Base-by-base conservation (phyloP, 495 filamentous ascomycete species). In the Penicillium alfredii region DNA sequence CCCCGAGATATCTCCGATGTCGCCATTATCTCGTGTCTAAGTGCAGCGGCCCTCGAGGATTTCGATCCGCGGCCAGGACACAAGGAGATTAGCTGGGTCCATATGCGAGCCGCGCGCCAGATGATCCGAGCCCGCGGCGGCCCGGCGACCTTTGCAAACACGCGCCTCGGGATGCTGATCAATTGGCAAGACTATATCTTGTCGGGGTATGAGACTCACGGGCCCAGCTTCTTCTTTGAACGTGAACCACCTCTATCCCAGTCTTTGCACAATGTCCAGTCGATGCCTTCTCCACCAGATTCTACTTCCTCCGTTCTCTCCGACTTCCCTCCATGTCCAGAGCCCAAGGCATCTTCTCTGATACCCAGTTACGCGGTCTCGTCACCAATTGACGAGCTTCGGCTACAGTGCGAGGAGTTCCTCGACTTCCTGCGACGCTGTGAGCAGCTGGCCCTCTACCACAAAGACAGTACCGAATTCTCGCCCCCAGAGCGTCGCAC, bases 171-270 rank as follows among this genome's bases (percentile, higher is more conserved):
- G 0, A 66, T 59, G 53, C 35, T 68, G 17, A 63, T 64, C 24
- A 66, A 69, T 30, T 67, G 61, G 64, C 60, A 63, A 49, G 63
- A 67, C 35, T 66, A 67, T 38, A 63, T 64, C 17, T 34, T 66
- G 12, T 53, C 59, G 1, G 64, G 64, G 1, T 67, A 65, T 37
- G 61, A 65, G 22, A 58, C 53, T 1, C 43, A 59, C 8, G 56
- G 51, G 8, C 42, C 45, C 0, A 59, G 55, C 31, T 64, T 67
- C 26, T 60, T 48, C 22, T 66, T 61, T 24, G 55, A 67, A 14
- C 34, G 39, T 10, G 12, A 39, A 6, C 24, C 39, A 7, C 11
- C 45, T 4, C 3, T 17, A 12, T 22, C 35, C 2, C 4, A 30
- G n/a, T 4, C 44, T 4, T 17, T 12, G 4, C 15, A 33, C 3